These are phyloP conservation scores for Fraxinus albicans DNA, from an alignment of 305 asterid species.

Conservation along the genomic window DNA sequence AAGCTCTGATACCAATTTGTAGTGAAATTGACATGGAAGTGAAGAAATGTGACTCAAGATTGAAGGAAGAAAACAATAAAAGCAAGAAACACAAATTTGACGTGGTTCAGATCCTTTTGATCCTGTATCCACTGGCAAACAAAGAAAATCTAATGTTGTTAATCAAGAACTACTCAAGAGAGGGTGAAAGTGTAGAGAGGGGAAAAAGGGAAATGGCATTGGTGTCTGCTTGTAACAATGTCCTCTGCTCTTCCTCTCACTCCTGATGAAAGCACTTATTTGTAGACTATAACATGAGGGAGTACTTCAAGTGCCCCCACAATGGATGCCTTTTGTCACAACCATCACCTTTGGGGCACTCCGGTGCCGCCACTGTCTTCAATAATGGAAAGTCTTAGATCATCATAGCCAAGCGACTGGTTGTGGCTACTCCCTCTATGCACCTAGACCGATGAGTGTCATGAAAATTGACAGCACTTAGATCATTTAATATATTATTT, in stretches of 20 bases:
- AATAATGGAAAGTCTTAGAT: constrained; percentile 72
- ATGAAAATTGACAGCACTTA: constrained; percentile 47
- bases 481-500: not conserved
- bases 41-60: not conserved
- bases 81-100: not conserved
- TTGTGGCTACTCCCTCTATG: constrained; percentile 63
- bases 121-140: not conserved
- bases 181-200: not conserved
- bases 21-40: not conserved
- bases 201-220: constrained; percentile 27
- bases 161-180: not conserved
- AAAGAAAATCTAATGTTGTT: not conserved
- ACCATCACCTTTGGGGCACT: constrained; percentile 45
- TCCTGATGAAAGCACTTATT: constrained; percentile 64
- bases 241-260: constrained; percentile 58
- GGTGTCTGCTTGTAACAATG: constrained; percentile 49
- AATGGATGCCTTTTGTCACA: constrained; percentile 63
- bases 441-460: constrained; percentile 56
- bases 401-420: constrained; percentile 63
- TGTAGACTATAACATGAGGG: constrained; percentile 69
- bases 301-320: constrained; percentile 64
- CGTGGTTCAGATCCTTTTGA: not conserved
- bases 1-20: not conserved
- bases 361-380: constrained; percentile 22
- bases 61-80: not conserved